These are phyloP conservation scores for Microcos paniculata DNA, from an alignment of 345 rosid species.

Conservation along the genomic window DNA sequence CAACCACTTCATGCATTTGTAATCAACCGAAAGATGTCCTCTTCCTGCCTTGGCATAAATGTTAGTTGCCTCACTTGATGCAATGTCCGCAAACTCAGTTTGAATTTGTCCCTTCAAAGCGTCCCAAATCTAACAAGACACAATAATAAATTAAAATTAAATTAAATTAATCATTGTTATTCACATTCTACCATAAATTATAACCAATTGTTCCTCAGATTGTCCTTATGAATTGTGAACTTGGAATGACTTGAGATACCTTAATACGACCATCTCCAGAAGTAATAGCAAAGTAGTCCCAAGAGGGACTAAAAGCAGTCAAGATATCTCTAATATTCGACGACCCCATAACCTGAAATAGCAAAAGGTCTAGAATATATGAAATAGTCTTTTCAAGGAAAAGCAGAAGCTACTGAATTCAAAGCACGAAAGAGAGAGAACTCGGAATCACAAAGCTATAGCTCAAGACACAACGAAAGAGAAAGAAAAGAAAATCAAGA, in stretches of 20 bases:
- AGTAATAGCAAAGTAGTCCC: constrained; percentile 65
- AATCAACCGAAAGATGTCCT: constrained; percentile 66
- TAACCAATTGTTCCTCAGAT: background rate
- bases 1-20: constrained; percentile 72
- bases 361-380: background rate
- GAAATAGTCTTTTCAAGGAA: background rate
- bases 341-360: constrained; percentile 58
- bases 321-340: constrained; percentile 65
- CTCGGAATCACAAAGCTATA: background rate
- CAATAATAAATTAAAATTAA: constrained; percentile 5
- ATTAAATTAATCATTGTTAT: background rate
- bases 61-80: constrained; percentile 31
- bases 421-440: background rate
- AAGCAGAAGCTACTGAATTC: background rate
- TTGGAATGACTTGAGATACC: constrained; percentile 29
- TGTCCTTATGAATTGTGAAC: background rate
- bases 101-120: constrained; percentile 57
- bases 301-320: constrained; percentile 62
- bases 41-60: constrained; percentile 34
- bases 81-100: constrained; percentile 60
- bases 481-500: background rate
- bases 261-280: constrained; percentile 72
- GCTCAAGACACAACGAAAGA: background rate
- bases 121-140: constrained; percentile 54
- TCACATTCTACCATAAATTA: background rate